Evolutionary conservation across 1,139 yeast genomes (phyloP), one percentile per base, ranked within the genome.

Genomic region (Ogataea hybrid): DNA sequence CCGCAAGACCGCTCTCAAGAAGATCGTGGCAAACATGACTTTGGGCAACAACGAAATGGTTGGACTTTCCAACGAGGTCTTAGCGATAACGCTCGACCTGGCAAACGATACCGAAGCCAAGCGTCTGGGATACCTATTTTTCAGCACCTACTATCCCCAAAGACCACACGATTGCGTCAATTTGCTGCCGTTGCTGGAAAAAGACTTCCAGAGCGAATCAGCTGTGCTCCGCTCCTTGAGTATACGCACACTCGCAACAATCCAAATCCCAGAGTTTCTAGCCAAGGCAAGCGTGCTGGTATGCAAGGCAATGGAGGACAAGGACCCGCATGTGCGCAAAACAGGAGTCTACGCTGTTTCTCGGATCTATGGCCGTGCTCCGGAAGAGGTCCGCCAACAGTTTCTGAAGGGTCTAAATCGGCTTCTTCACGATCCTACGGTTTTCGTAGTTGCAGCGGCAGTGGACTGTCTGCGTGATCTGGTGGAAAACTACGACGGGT

Each of bases 1-100:
- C 61, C 71, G 81, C 56, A 81, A 79, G 58, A 65, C 74, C 17
- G 81, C 88, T 0, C 67, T 92, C 51, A 83, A 82, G 61, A 85
- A 85, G 58, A 75, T 88, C 23, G 73, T 89, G 6, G 95, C 96
- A 34, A 90, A 89, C 61, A 74, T 88, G 64, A 83, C 94, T 5
- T 71, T 89, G 65, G 89, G 89, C 44, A 88, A 88, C 59, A 73
- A 75, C 50, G 97, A 90, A 57, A 76, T 89, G 77, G 71, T 79
- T 9, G 58, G 69, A 28, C 59, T 90, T 46, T 76, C 83, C 59
- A 81, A 84, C 1, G 95, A 85, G 36, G 75, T 90, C 10, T 60
- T 85, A 7, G 68, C 68, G 25, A 70, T 85, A 43, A 73, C 87
- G 70, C 67, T 72, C 40, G 52, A 49, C 6, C 35, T 33, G 17